Base-by-base conservation (phyloP, 2,329 filamentous ascomycete species). In the Apiospora pterosperma region DNA sequence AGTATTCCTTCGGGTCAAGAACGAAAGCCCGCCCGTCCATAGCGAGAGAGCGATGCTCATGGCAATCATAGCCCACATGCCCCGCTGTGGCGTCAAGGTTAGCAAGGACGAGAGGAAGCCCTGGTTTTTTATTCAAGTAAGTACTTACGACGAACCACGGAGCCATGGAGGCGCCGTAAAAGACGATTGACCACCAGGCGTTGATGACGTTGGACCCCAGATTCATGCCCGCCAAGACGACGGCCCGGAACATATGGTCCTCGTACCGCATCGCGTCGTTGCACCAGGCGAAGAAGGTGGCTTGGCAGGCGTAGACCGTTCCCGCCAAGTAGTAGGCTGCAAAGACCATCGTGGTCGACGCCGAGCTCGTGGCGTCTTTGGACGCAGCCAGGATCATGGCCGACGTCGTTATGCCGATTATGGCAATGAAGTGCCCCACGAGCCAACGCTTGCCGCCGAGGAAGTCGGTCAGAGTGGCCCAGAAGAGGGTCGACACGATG, bases 61-160 rank as follows among this genome's bases (percentile, higher is more conserved):
- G 1, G 81, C 88, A 71, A 92, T 89, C 89, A 91, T 91, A 3
- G 89, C 88, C 83, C 86, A 91, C 88, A 91, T 90, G n/a, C 89
- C 89, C 65, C 82, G 81, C 81, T 88, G 66, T 41, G 12, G 58
- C 6, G n/a, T 36, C 12, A 41, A 67, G 36, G 44, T 34, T 34
- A 48, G 65, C 63, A 66, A 69, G 62, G 12, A 62, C 67, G 62
- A 5, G 1, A 65, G 12, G 61, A 63, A 63, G 2, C 4, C 16
- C n/a, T n/a, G n/a, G n/a, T n/a, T 16, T n/a, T 12, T 4, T 10
- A 31, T n/a, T 19, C 14, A 31, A 14, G 5, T 4, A 8, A 10
- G 10, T 19, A 78, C 84, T 80, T 73, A 87, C 85, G 42, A 75
- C 87, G 66, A 91, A 91, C 78, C 84, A 85, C 0, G 90, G 90